Base-by-base conservation (phyloP, 805 yeast species). In the Wickerhamia fluorescens region DNA sequence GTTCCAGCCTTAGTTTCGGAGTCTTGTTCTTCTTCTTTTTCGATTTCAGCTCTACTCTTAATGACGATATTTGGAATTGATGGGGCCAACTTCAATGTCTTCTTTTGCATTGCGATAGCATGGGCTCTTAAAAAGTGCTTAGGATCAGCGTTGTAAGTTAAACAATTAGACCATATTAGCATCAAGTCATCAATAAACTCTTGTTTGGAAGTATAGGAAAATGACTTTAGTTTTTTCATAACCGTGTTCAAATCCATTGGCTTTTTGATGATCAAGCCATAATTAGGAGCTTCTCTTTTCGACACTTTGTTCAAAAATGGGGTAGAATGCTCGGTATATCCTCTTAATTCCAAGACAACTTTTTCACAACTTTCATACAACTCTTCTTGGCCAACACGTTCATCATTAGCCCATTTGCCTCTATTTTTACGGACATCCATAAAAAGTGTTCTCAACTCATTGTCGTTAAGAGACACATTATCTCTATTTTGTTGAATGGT, bases 221-320 rank as follows among this genome's bases (percentile, higher is more conserved):
- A 75, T 4, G 70, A 63, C 47, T 87, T 87, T 45, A 94, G 60
- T 51, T 89, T 92, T 47, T 87, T 88, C 76, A 86, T 68, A 9
- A 94, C 95, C 0, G 96, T 89, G 47, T 87, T 88, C 41, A 92
- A 64, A 49, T 92, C 99, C 99, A 92, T 92, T 14, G 99, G 97
- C 34, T 73, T 75, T 44, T 86, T 88, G 45, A 92, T 89, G 23
- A 92, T 69, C 33, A 80, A 78, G 40, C 86, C 86, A 56, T 92
- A 92, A 50, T 92, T 92, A 6, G 98, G 99, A 0, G 99, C 99
- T 47, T 92, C 99, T 32, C 98, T 71, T 51, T 92, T 92, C 34
- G 92, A 85, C n/a, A 92, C 99, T 49, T 85, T 84, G 57, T 88
- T 92, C 41, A 92, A 65, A 48, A 92, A 92, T 0, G 97, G 95